Evolutionary conservation across 768 basidiomycete species (phyloP), one percentile per base, ranked within the genome.

Genomic region (Mycena indigotica): DNA sequence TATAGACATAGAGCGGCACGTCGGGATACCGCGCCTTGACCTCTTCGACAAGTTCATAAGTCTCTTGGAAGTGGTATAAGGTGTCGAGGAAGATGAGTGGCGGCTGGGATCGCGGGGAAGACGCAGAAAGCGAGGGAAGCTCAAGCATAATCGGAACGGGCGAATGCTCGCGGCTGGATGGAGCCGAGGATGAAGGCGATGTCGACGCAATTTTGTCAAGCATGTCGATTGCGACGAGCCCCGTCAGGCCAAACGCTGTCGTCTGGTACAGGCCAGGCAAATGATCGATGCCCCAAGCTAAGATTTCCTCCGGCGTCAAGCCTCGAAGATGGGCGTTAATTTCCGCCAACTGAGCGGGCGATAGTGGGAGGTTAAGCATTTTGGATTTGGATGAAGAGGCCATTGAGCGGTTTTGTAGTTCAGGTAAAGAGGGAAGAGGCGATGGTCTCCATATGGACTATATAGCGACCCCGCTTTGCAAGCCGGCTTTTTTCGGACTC

Each of bases 11-110:
- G 4, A 98, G 77, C 3, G 82, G 80, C 35, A 85, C 77, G n/a
- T 77, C 77, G 12, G 46, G 46, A 71, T 98, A 99, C 58, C 78
- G 83, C 63, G 78, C 70, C 67, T 87, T 84, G 17, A 95, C 91
- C n/a, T 87, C 85, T 32, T 88, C 83, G 10, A 95, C 89, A 44
- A 99, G 87, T 55, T 87, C 86, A 66, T 97, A 88, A 4, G 96
- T 98, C 76, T 98, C 93, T 3, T 79, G 77, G 74, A 99, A 99
- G 76, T 98, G 97, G 70, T 98, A 94, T 15, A 98, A 80, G 0
- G 97, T 98, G 76, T 99, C 95, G 69, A 98, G 75, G 77, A 99
- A 98, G 76, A 98, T 94, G 19, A 98, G 81, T 1, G 95, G 93
- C 1, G 91, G 46, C 25, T 48, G 46, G 6, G 15, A 26, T 24